Base-by-base conservation (phyloP, 139 green algal species). In the Mesostigma viride region DNA sequence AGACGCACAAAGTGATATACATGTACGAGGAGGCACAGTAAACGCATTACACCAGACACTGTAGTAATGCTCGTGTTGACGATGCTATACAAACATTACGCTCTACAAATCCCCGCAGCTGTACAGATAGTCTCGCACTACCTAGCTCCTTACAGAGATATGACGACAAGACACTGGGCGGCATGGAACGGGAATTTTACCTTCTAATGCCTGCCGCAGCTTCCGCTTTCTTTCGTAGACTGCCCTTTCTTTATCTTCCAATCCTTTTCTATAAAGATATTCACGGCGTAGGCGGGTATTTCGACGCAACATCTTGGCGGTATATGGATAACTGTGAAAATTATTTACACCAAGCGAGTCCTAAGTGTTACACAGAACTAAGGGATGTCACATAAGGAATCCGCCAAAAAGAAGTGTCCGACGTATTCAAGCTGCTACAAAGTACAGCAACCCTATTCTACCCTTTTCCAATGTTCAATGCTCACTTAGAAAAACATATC, bases 211-310 rank as follows among this genome's bases (percentile, higher is more conserved):
- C 44, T 82, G 53, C 28, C 83, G 76, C 2, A 99, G 86, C 35
- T 88, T 84, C 0, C 88, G 78, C 73, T 99, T 99, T 40, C 89
- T 87, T 70, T 99, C 94, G 79, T 99, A 97, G 3, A 78, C 64
- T 14, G 84, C 83, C 1, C 79, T 64, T 68, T 96, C 90, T 70
- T 96, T 95, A 31, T 90, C 92, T 73, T 98, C 92, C 31, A 98
- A 62, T 24, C 84, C 86, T 69, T 98, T 98, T 20, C 92, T 63
- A 71, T 95, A 98, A 26, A 98, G 51, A 73, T 96, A 99, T 75
- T 99, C 92, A 46, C 90, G 89, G 0, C 94, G 67, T 20, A 95
- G 69, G 0, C 94, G 75, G 0, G 87, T 84, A 46, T 95, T 94
- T 1, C 94, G 69, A 1, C 81, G 72, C 31, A 94, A 58, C 83